phyloP scores from a whole-genome alignment of 176 grass and related monocot species.

The Musa schizocarpa region DNA sequence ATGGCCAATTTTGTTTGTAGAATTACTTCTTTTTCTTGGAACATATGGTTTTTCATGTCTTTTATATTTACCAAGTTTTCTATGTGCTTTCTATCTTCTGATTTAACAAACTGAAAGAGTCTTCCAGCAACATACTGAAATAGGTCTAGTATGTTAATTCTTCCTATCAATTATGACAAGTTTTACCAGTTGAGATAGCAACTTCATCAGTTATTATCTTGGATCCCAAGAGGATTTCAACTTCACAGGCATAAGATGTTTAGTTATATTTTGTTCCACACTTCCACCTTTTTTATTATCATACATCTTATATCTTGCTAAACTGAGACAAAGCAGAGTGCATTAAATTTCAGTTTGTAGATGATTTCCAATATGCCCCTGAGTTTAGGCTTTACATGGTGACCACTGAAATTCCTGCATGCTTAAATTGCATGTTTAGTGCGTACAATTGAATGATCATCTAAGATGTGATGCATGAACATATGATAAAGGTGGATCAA shows the following conservation, averaged over 20 bases:
- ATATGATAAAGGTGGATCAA: too few species aligned
- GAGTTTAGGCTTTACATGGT: too few species aligned
- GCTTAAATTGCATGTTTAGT: too few species aligned
- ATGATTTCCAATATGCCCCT: too few species aligned
- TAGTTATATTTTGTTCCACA: not conserved
- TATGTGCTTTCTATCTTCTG: not conserved
- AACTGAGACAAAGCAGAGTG: not conserved
- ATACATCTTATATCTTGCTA: not conserved
- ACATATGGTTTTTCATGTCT: not conserved
- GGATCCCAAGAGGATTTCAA: not conserved
- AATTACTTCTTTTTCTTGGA: slow-evolving; percentile 7
- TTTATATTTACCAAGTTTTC: not conserved
- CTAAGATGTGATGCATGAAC: too few species aligned
- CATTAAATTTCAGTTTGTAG: not conserved
- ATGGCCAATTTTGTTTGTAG: slow-evolving; percentile 36
- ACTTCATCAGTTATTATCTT: not conserved
- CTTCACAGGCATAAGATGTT: not conserved
- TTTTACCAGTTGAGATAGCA: not conserved
- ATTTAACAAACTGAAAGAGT: not conserved
- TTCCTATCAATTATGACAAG: not conserved
- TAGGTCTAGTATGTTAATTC: not conserved
- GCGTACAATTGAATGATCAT: too few species aligned
- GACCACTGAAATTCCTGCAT: too few species aligned
- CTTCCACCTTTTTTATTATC: not conserved
- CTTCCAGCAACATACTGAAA: not conserved